These are phyloP conservation scores for Aspergillus tubingensis DNA, from an alignment of 2,329 filamentous ascomycete genomes.

Conservation along the genomic window DNA sequence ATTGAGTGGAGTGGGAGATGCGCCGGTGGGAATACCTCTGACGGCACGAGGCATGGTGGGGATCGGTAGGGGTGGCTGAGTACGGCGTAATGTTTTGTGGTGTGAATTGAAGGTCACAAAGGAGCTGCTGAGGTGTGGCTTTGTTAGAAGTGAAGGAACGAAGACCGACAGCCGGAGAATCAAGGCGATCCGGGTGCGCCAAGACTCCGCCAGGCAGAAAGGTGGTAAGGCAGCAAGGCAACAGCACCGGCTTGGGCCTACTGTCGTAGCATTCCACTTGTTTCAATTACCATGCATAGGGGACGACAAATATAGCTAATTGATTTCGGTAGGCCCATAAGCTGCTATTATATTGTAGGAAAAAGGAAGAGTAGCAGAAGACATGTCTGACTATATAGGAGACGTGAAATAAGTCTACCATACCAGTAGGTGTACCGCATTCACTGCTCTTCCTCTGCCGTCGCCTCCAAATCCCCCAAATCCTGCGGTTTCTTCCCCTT, in stretches of 20 bases:
- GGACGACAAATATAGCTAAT: neutral
- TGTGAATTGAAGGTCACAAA: neutral
- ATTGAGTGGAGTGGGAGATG: no score
- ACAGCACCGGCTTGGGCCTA: neutral
- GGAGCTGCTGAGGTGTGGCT: neutral
- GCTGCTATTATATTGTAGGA: no score
- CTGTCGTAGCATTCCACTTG: no score
- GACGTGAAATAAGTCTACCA: no score
- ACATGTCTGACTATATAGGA: no score
- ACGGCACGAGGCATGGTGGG: constrained; percentile 44
- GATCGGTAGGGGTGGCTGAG: neutral
- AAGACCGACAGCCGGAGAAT: neutral
- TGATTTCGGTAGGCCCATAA: neutral
- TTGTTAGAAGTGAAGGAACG: neutral
- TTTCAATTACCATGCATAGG: no score
- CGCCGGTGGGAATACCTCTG: constrained; percentile 31
- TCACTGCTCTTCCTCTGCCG: neutral
- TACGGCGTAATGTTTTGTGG: neutral
- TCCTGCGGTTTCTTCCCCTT: constrained; percentile 9
- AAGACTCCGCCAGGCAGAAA: constrained; percentile 10
- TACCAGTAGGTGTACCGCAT: no score
- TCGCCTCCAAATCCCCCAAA: neutral
- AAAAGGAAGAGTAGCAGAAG: no score
- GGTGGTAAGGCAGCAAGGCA: neutral
- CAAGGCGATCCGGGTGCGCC: neutral